phyloP scores from a whole-genome alignment of 257 asterid genomes.

The Coffea canephora region DNA sequence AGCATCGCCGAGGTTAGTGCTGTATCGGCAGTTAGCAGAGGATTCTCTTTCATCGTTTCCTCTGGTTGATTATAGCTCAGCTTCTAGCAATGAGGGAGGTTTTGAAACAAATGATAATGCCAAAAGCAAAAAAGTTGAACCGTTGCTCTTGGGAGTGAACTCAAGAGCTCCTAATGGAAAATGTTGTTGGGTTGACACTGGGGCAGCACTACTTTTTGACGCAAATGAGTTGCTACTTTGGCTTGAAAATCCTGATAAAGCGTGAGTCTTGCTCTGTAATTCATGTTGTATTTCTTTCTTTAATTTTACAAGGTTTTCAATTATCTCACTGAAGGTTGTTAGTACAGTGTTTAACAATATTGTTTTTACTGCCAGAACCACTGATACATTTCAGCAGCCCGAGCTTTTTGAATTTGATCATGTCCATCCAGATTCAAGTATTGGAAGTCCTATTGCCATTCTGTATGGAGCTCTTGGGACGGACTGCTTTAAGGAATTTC shows the following conservation, averaged over 20 bases:
- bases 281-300: neutral
- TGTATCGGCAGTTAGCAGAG: constrained; percentile 86
- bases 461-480: constrained; percentile 95
- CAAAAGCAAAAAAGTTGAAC: constrained; percentile 39
- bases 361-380: constrained; percentile 44
- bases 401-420: constrained; percentile 95
- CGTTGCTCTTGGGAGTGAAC: constrained; percentile 44
- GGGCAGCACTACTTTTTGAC: constrained; percentile 67
- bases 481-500: constrained; percentile 83
- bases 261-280: constrained; percentile 45
- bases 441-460: constrained; percentile 63
- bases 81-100: constrained; percentile 39
- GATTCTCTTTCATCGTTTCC: constrained; percentile 97
- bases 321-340: constrained; percentile 5
- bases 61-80: constrained; percentile 54
- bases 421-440: constrained; percentile 75
- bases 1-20: constrained; percentile 90
- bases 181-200: constrained; percentile 98
- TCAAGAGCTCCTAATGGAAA: constrained; percentile 50
- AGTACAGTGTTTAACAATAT: constrained; percentile 13
- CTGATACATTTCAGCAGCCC: constrained; percentile 75
- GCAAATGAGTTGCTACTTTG: constrained; percentile 64
- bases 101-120: constrained; percentile 39
- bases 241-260: constrained; percentile 53
- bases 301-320: neutral